phyloP scores from a whole-genome alignment of 2,329 filamentous ascomycete species.

The Leptographium lundbergii region DNA sequence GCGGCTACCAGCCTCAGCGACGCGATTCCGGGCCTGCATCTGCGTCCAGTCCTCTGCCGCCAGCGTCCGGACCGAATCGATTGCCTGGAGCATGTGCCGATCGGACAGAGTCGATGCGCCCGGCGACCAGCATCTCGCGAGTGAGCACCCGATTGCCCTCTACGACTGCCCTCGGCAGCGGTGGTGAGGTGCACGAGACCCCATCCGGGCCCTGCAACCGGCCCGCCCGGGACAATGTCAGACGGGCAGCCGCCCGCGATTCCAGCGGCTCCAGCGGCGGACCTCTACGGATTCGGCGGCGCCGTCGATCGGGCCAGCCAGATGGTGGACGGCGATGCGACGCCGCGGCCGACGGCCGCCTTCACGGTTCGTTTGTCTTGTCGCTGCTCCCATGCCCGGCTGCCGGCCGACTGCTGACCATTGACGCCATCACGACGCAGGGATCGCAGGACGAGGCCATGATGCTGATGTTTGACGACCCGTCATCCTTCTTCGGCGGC shows the following conservation, averaged over 20 bases:
- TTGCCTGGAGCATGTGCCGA: not conserved
- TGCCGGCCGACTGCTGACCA: too few species aligned
- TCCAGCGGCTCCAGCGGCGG: not conserved
- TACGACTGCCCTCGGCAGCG: not conserved
- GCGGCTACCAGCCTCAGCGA: not conserved
- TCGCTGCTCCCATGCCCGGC: too few species aligned
- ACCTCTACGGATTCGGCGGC: not conserved
- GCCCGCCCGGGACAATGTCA: not conserved
- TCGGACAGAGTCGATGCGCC: not conserved
- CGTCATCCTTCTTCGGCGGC: conserved; percentile 20
- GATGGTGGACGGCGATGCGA: conserved; percentile 8
- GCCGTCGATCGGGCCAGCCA: not conserved
- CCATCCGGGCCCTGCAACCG: not conserved
- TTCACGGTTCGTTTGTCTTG: not conserved
- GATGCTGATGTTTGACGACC: conserved; percentile 31
- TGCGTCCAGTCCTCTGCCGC: not conserved
- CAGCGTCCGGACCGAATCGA: not conserved
- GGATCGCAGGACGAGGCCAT: conserved; percentile 21
- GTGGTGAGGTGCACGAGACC: not conserved
- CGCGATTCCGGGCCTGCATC: not conserved
- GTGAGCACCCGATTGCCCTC: not conserved
- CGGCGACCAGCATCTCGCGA: not conserved
- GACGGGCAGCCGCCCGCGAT: not conserved
- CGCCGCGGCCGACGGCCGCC: not conserved
- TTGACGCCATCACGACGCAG: conserved; percentile 10